Conservation (phyloP, 768 basidiomycete genomes). For the Lentinula aciculospora region DNA sequence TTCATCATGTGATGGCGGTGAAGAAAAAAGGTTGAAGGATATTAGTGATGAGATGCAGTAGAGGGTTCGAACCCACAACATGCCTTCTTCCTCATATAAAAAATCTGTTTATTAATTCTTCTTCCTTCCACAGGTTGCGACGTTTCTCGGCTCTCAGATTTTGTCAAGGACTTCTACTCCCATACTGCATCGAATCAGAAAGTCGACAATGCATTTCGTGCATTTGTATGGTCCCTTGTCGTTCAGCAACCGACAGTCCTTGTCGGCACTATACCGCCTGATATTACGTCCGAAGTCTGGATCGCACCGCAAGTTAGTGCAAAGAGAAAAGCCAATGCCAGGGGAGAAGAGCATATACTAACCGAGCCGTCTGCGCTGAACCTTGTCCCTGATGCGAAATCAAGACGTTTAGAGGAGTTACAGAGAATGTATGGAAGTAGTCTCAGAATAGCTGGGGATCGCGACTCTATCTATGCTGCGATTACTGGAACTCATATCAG, state of each 20-base stretch:
- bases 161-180: constrained; percentile 62
- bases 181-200: constrained; percentile 43
- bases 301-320: constrained; percentile 72
- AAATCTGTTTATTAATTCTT: constrained; percentile 5
- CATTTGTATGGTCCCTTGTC: constrained; percentile 79
- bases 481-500: constrained; percentile 83
- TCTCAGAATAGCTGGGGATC: constrained; percentile 70
- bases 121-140: constrained; percentile 53
- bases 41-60: constrained; percentile 4
- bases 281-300: constrained; percentile 60
- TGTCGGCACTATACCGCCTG: constrained; percentile 65
- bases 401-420: constrained; percentile 52
- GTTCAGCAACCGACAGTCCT: constrained; percentile 69
- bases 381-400: constrained; percentile 49
- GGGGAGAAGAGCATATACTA: constrained; percentile 42
- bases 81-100: constrained; percentile 10
- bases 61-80: constrained; percentile 41
- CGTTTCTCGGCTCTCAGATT: constrained; percentile 64
- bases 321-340: constrained; percentile 57
- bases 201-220: constrained; percentile 69
- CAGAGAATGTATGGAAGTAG: constrained; percentile 50
- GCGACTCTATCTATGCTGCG: constrained; percentile 68
- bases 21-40: not conserved
- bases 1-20: constrained; percentile 23
- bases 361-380: constrained; percentile 40